Percentiles rank a stretch among this genome's conserved stretches.
phyloP scores from a whole-genome alignment of 441 rosid species.

The Dalechampia spathulata region DNA sequence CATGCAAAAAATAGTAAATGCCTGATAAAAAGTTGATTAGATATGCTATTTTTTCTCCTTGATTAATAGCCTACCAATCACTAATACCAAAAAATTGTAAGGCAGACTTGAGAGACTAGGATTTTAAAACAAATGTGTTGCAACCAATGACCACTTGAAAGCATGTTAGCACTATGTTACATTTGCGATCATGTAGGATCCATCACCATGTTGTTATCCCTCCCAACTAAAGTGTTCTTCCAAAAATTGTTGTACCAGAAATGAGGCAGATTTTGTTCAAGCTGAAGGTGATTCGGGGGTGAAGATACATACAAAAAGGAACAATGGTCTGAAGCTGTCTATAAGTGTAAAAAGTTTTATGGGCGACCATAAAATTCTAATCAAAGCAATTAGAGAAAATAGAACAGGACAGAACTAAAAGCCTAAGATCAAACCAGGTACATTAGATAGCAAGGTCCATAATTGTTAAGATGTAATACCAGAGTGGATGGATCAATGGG shows the following conservation, averaged over 20 bases:
- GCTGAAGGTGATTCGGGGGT: no score
- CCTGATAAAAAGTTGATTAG: neutral
- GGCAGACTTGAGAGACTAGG: no score
- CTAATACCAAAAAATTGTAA: no score
- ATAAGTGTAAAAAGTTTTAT: no score
- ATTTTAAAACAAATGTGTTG: neutral
- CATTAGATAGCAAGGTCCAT: neutral
- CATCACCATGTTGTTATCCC: neutral
- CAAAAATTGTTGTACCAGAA: neutral
- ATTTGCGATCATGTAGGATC: neutral
- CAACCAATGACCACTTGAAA: neutral
- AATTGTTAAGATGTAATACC: conserved; percentile 34
- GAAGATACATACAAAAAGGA: no score
- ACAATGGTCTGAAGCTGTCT: no score
- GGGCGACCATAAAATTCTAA: no score
- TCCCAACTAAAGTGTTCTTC: neutral
- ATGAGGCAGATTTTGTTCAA: neutral
- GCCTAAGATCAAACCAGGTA: neutral
- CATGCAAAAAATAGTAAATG: neutral
- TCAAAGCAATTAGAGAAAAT: neutral
- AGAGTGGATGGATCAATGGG: conserved; percentile 91
- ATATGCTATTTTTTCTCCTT: neutral
- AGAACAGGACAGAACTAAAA: neutral
- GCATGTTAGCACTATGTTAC: neutral
- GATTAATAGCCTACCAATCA: neutral